Percentiles rank a stretch among this genome's conserved stretches.
These are phyloP conservation scores for Ochetophila trinervis DNA, from an alignment of 306 rosid genomes.

Conservation along the genomic window DNA sequence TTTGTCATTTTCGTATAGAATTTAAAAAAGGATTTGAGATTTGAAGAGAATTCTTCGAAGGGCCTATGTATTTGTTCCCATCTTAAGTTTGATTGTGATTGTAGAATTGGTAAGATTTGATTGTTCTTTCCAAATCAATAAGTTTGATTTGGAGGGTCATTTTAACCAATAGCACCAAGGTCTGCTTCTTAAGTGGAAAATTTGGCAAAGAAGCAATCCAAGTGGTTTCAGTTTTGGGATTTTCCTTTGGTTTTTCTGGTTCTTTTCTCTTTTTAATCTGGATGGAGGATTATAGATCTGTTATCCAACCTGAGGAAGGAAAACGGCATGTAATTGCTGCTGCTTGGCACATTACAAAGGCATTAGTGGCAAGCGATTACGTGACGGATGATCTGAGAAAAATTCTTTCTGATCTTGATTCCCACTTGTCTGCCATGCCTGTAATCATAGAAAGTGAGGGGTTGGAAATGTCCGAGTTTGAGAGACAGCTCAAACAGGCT, in stretches of 20 bases:
- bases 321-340: constrained; percentile 57
- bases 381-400: constrained; percentile 46
- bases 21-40: background rate
- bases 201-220: background rate
- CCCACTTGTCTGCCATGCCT: constrained; percentile 49
- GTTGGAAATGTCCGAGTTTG: constrained; percentile 26
- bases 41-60: background rate
- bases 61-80: background rate
- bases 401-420: constrained; percentile 48
- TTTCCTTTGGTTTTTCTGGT: background rate
- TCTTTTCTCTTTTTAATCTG: constrained; percentile 2
- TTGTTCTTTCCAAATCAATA: background rate
- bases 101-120: too few species aligned
- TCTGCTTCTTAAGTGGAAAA: background rate
- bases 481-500: constrained; percentile 32
- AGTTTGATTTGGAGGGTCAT: background rate
- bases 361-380: constrained; percentile 39
- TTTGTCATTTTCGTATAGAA: background rate
- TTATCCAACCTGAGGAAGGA: constrained; percentile 35
- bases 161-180: background rate
- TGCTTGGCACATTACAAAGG: constrained; percentile 53
- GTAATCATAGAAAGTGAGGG: constrained; percentile 25
- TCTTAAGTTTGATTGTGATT: background rate
- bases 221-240: background rate
- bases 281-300: constrained; percentile 46